These are phyloP conservation scores for Syzygium grande DNA, from an alignment of 345 rosid species.

Conservation along the genomic window DNA sequence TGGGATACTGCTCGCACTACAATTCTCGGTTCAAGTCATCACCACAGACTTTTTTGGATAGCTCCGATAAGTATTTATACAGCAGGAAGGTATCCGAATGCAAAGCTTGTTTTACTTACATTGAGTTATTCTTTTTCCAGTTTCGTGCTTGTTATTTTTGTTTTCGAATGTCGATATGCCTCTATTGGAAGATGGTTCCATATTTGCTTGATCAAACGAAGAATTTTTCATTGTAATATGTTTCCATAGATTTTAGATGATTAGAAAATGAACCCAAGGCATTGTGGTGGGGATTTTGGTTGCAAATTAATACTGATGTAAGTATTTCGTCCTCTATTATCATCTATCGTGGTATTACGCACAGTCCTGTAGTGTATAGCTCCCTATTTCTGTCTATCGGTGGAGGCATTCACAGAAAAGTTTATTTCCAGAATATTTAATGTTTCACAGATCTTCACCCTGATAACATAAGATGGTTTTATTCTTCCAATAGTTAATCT, in stretches of 20 bases:
- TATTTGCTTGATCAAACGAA: neutral
- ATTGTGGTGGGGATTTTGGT: neutral
- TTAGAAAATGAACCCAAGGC: neutral
- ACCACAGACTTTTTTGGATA: slow-evolving; percentile 35
- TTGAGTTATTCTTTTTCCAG: neutral
- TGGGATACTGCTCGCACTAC: slow-evolving; percentile 43
- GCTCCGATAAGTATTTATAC: slow-evolving; percentile 38
- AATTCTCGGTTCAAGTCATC: slow-evolving; percentile 22
- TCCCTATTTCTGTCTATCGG: neutral
- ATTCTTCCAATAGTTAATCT: neutral
- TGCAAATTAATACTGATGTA: neutral
- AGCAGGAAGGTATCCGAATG: slow-evolving; percentile 32
- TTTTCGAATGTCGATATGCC: neutral
- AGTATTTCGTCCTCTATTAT: neutral
- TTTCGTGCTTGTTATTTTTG: neutral
- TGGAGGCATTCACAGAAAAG: neutral
- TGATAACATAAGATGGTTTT: neutral
- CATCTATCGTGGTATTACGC: neutral
- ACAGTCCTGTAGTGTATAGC: neutral
- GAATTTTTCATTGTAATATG: neutral
- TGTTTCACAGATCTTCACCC: neutral
- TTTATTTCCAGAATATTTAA: neutral
- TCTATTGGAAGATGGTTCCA: neutral
- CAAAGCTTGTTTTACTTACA: neutral
- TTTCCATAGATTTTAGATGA: neutral